These are phyloP conservation scores for Parascedosporium putredinis DNA, from an alignment of 2,329 filamentous ascomycete genomes.

Conservation along the genomic window DNA sequence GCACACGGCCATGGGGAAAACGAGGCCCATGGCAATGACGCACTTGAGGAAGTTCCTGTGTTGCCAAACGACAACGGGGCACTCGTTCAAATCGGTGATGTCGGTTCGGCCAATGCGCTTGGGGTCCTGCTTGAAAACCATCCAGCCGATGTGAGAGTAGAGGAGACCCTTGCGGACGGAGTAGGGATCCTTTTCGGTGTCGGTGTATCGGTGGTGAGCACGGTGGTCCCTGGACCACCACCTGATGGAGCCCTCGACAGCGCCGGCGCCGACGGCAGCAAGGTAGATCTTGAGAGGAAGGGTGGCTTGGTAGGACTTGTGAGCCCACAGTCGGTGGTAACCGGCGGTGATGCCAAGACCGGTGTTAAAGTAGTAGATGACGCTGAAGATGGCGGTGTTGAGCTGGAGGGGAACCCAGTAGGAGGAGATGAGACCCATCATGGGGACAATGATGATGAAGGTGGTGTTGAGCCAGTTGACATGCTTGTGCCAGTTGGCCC, in stretches of 20 bases:
- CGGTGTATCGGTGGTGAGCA: constrained; percentile 83
- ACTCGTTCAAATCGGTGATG: constrained; percentile 80
- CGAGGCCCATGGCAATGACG: constrained; percentile 64
- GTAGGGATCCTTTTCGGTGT: constrained; percentile 87
- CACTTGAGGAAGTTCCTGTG: constrained; percentile 78
- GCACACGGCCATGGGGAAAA: constrained; percentile 65
- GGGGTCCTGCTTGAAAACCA: constrained; percentile 88
- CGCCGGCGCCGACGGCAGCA: constrained; percentile 69
- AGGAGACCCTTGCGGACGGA: constrained; percentile 79
- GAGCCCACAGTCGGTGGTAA: constrained; percentile 76
- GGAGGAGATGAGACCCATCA: constrained; percentile 61
- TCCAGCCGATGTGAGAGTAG: constrained; percentile 82
- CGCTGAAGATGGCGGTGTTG: constrained; percentile 63
- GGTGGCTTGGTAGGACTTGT: constrained; percentile 70
- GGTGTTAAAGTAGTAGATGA: constrained; percentile 76
- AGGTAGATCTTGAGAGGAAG: constrained; percentile 72
- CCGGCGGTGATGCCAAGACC: constrained; percentile 71
- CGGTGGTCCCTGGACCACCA: constrained; percentile 87
- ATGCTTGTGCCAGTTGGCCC: constrained; percentile 80
- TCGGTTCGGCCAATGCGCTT: constrained; percentile 82
- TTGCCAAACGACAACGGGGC: constrained; percentile 77
- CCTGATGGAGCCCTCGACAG: constrained; percentile 74
- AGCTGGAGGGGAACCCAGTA: constrained; percentile 67
- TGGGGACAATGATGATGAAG: constrained; percentile 68
- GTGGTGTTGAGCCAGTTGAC: constrained; percentile 87